Base-by-base conservation (phyloP, 2,329 filamentous ascomycete genomes). In the Neonectria ditissima region DNA sequence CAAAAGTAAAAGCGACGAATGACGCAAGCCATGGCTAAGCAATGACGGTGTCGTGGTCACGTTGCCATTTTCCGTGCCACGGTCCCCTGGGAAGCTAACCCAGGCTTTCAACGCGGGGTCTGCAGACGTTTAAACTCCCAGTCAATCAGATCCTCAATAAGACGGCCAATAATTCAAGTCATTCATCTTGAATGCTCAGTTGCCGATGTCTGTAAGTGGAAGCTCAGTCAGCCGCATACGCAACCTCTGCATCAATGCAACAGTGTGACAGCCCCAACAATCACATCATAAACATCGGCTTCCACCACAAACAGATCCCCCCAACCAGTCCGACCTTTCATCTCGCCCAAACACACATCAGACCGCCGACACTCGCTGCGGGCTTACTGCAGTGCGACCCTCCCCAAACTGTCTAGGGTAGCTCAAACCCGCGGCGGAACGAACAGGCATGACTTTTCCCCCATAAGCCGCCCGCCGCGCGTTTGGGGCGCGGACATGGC, bases 401-500 rank as follows among this genome's bases (percentile, higher is more conserved):
- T n/a, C n/a, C 30, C 39, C 32, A 11, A 24, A 14, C 26, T 16
- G 56, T 59, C 48, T 53, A 53, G 56, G 48, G 56, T 59, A 53
- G 30, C 6, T 22, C 6, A n/a, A n/a, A 43, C 26, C 32, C 44
- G 30, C 47, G 47, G 50, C 32, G 50, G 24, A 53, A 58, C 37
- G 9, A 16, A 26, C 24, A 16, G 16, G 5, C 30, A 54, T 63
- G 55, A 59, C 59, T 43, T 55, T n/a, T n/a, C n/a, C n/a, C n/a
- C n/a, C 32, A 53, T 62, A 54, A 55, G 26, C 41, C 43, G 63
- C 34, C 34, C 41, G 44, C 57, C 39, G 56, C 65, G 65, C 67
- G 55, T 59, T 65, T 66, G 24, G 22, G 39, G 30, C 20, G 20
- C 20, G 20, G 26, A 47, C 22, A 66, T 59, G 71, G 71, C 65